A percentile compares a stretch with the other conserved stretches of the same genome.
Evolutionary conservation across 2,329 filamentous ascomycete genomes (phyloP).

Genomic region (Pestalotiopsis sp.): DNA sequence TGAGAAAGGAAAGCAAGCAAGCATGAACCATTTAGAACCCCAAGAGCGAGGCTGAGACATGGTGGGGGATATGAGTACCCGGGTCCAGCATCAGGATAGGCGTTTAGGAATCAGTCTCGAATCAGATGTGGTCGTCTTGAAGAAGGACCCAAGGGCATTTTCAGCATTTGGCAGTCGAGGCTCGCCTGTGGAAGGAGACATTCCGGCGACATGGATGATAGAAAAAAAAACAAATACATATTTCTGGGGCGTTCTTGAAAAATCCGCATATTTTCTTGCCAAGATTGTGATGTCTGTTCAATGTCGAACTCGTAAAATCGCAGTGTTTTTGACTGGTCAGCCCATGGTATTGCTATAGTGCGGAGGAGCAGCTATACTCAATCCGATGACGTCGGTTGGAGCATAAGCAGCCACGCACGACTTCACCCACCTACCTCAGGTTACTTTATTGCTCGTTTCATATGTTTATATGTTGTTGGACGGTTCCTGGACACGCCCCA

Average conservation of each 20-base stretch:
- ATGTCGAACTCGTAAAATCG: too few relatives aligned
- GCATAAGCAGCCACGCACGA: not conserved
- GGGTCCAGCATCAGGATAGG: slow-evolving; percentile 12
- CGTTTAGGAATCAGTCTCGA: slow-evolving; percentile 7
- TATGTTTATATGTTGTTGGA: not conserved
- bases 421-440: not conserved
- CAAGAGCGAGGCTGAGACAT: slow-evolving; percentile 7
- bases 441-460: not conserved
- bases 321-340: not conserved
- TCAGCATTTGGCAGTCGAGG: slow-evolving; percentile 2
- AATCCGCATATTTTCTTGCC: not conserved
- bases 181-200: slow-evolving; percentile 3
- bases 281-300: not conserved
- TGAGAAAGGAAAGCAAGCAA: not conserved
- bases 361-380: not conserved
- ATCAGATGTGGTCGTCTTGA: not conserved
- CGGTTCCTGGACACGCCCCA: too few relatives aligned
- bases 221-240: not conserved
- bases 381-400: not conserved
- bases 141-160: slow-evolving; percentile 3
- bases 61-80: not conserved
- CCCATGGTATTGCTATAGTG: not conserved
- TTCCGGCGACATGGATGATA: not conserved
- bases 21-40: slow-evolving; percentile 1
- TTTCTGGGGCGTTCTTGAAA: not conserved